Evolutionary conservation across 2,329 filamentous ascomycete species (phyloP), one percentile per base, ranked within the genome.

Genomic region (Penicillium sp.): DNA sequence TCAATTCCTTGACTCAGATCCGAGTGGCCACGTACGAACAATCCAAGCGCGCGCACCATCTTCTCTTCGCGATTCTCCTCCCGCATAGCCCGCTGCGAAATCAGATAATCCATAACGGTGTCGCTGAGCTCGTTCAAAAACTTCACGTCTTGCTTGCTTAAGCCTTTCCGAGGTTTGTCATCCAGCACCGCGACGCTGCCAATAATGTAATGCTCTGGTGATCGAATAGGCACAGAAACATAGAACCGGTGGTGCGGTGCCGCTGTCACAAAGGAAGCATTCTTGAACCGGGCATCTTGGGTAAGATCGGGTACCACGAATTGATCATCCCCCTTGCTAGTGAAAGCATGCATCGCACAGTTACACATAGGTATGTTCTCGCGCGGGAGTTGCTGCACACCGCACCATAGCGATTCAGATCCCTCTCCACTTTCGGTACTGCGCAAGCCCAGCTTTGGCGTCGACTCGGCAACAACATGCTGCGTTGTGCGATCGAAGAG

Each of bases 391-490:
- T 52, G 61, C n/a, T 58, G 54, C 14, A 63, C 60, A 1, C 65
- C 65, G 13, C 60, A 44, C 65, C 65, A 67, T 9, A 67, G 52
- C 10, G 33, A 50, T 5, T 64, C 58, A 1, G 53, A 41, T 39
- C 37, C 43, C 6, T 62, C 45, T 31, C 53, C 53, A 16, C 50
- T 52, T 13, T 49, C 48, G 2, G 53, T n/a, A 11, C 57, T 57
- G n/a, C 61, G 61, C 19, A 67, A 48, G 21, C 60, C 49, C 2
- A 68, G 57, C 6, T 47, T 43, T 6, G 58, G 61, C 0, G 68
- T 70, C 0, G 68, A 62, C 56, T 72, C 70, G 0, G 69, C 69
- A 9, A 72, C 49, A 16, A 72, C 57, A 58, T 71, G 61, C 49
- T 72, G 68, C 13, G 49, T 60, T 4, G 47, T 60, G 13, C 53